phyloP scores from a whole-genome alignment of 371 early-diverging fungal genomes.

The Chytridiales sp. region DNA sequence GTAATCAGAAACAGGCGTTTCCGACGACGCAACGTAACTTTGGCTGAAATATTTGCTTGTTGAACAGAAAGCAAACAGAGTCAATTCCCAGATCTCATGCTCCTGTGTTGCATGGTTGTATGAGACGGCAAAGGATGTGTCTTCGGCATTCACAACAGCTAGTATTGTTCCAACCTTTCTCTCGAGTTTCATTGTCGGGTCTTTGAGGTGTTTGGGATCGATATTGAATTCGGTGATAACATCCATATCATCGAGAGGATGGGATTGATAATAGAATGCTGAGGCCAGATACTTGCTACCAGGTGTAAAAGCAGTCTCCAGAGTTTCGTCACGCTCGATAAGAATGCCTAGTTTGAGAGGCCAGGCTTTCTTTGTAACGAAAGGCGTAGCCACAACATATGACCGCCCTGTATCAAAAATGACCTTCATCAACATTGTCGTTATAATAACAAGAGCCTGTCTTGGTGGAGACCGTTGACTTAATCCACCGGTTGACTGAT shows the following conservation, averaged over 20 bases:
- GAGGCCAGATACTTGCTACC: not conserved
- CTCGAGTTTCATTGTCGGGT: not conserved
- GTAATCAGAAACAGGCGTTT: too few relatives aligned
- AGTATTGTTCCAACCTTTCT: not conserved
- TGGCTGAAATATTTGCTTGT: too few relatives aligned
- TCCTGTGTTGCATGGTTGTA: too few relatives aligned
- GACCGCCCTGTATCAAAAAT: not conserved
- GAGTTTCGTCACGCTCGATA: not conserved
- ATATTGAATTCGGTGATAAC: not conserved
- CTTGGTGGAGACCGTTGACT: too few relatives aligned
- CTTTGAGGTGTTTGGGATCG: not conserved
- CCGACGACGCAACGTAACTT: too few relatives aligned
- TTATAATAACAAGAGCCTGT: not conserved
- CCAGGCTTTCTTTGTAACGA: not conserved
- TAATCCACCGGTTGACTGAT: not conserved
- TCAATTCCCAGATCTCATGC: too few relatives aligned
- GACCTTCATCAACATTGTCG: not conserved
- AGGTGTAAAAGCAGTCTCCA: not conserved
- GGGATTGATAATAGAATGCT: too few relatives aligned
- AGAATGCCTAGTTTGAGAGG: constrained; percentile 5
- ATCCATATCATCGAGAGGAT: not conserved
- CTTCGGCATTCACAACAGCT: not conserved
- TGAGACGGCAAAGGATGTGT: too few relatives aligned
- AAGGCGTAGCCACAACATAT: not conserved
- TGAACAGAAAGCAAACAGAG: too few relatives aligned